Evolutionary conservation across 768 basidiomycete genomes (phyloP).

Genomic region (Aureoboletus auriporus): DNA sequence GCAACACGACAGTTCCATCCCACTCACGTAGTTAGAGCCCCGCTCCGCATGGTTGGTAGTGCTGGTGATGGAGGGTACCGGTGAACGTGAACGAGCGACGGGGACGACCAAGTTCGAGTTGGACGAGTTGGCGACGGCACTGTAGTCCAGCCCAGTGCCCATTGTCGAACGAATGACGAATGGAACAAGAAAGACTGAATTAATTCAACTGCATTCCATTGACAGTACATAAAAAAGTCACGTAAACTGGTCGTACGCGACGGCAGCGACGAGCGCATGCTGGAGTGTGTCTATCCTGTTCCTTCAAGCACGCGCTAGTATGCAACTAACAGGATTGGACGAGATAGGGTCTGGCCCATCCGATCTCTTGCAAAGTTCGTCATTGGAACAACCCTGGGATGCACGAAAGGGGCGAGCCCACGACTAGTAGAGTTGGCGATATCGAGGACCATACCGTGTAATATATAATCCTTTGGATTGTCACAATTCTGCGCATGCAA

Average conservation of each 20-base stretch:
- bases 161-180: slow-evolving; percentile 4
- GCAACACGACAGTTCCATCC: too few species aligned
- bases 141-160: slow-evolving; percentile 28
- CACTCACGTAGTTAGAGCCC: not conserved
- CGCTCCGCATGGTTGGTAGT: slow-evolving; percentile 15
- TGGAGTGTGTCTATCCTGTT: too few species aligned
- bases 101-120: slow-evolving; percentile 17
- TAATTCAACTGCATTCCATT: too few species aligned
- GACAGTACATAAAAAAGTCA: not conserved
- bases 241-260: not conserved
- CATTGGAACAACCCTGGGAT: slow-evolving; percentile 46
- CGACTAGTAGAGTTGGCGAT: slow-evolving; percentile 24
- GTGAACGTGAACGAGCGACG: slow-evolving; percentile 11
- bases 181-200: too few species aligned
- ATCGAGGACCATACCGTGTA: too few species aligned
- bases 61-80: slow-evolving; percentile 14
- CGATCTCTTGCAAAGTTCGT: slow-evolving; percentile 33
- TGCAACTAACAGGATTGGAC: slow-evolving; percentile 50
- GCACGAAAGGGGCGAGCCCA: slow-evolving; percentile 54
- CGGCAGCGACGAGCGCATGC: too few species aligned
- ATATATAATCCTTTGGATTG: too few species aligned
- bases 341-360: slow-evolving; percentile 38
- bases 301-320: slow-evolving; percentile 34
- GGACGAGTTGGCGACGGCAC: slow-evolving; percentile 21
- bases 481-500: too few species aligned